phyloP scores from a whole-genome alignment of 2,329 filamentous ascomycete species.

The Cordyceps fumosorosea region DNA sequence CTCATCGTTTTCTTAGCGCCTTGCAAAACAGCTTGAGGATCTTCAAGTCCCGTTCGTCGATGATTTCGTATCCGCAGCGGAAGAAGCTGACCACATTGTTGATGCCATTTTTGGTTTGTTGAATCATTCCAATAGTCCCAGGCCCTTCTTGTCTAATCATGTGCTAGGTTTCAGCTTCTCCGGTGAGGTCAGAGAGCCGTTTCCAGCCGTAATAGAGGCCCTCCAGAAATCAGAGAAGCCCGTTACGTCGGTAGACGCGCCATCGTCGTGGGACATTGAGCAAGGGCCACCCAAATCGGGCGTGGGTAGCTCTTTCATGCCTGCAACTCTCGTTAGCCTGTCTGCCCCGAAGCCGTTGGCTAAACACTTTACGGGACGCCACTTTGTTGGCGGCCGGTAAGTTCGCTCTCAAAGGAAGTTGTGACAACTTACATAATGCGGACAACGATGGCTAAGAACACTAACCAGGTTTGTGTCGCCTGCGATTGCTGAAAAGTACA shows the following conservation, averaged over 20 bases:
- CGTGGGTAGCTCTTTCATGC: constrained; percentile 73
- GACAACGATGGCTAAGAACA: constrained; percentile 11
- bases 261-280: constrained; percentile 92
- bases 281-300: constrained; percentile 71
- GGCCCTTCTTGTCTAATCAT: constrained; percentile 9
- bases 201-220: constrained; percentile 70
- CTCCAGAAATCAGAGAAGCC: constrained; percentile 67
- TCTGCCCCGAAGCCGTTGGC: constrained; percentile 91
- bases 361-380: constrained; percentile 74
- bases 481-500: constrained; percentile 76
- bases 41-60: constrained; percentile 77
- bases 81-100: constrained; percentile 69
- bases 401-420: constrained; percentile 19
- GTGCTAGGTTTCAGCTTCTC: constrained; percentile 77
- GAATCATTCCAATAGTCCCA: constrained; percentile 5
- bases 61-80: constrained; percentile 65
- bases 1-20: constrained; percentile 50
- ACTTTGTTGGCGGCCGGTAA: constrained; percentile 84
- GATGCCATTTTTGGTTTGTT: constrained; percentile 83
- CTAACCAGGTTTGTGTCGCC: constrained; percentile 65
- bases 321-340: constrained; percentile 73
- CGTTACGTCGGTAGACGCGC: constrained; percentile 84
- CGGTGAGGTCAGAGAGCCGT: constrained; percentile 88
- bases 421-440: not conserved
- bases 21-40: constrained; percentile 77